These are phyloP conservation scores for Eutypella sp. DNA, from an alignment of 2,329 filamentous ascomycete species.

Conservation along the genomic window DNA sequence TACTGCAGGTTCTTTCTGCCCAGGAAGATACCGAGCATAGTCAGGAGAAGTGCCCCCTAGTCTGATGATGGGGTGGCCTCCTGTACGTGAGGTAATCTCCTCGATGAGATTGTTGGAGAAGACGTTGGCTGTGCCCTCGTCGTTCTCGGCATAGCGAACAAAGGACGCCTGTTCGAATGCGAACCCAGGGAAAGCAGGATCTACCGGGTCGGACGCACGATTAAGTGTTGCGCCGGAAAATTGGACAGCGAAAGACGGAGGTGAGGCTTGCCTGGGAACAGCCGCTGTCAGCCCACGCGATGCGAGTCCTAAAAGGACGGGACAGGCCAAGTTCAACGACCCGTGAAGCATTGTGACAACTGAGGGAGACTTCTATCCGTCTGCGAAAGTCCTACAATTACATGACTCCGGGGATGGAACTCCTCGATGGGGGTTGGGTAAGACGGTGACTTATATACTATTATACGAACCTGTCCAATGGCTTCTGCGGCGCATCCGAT, in stretches of 20 bases:
- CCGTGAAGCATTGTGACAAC: conserved; percentile 11
- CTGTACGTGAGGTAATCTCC: conserved; percentile 28
- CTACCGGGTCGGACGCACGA: conserved; percentile 16
- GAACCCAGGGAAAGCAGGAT: conserved; percentile 25
- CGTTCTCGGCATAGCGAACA: conserved; percentile 27
- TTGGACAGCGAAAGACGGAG: conserved; percentile 10
- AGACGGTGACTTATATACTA: background rate
- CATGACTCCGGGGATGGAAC: background rate
- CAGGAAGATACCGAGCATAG: conserved; percentile 29
- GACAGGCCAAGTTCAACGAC: conserved; percentile 1
- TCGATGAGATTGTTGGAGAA: conserved; percentile 31
- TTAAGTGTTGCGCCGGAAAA: conserved; percentile 10
- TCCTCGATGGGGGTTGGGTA: background rate
- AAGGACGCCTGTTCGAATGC: conserved; percentile 31
- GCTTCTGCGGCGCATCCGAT: background rate
- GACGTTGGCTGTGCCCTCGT: conserved; percentile 24
- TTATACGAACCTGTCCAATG: background rate
- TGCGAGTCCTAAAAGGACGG: conserved; percentile 11
- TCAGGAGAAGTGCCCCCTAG: conserved; percentile 32
- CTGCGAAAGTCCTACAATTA: background rate
- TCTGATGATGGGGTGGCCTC: conserved; percentile 29
- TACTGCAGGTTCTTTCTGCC: conserved; percentile 23
- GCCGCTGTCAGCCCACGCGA: conserved; percentile 12
- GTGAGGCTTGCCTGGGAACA: conserved; percentile 9
- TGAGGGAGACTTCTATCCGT: background rate